Conservation (phyloP, 2,329 filamentous ascomycete genomes). For the Aspergillus piperis region DNA sequence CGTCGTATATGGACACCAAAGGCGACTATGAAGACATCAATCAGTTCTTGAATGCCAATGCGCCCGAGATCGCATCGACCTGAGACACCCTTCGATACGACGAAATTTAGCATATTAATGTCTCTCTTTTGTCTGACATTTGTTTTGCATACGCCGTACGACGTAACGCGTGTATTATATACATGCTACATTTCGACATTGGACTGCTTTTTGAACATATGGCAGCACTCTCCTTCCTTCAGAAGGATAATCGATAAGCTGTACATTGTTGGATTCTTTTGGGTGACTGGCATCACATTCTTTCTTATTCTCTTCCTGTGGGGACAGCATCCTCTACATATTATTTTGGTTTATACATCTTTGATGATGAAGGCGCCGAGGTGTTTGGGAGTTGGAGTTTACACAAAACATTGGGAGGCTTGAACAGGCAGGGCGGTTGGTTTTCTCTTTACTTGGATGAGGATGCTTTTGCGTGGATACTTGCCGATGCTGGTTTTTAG, state of each 20-base stretch:
- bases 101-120: not conserved
- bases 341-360: not conserved
- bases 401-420: slow-evolving; percentile 10
- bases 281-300: slow-evolving; percentile 6
- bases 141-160: slow-evolving; percentile 29
- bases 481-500: not conserved
- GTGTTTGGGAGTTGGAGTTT: slow-evolving; percentile 7
- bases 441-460: not conserved
- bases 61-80: slow-evolving; percentile 41
- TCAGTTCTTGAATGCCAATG: slow-evolving; percentile 43
- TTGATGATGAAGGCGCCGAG: not conserved
- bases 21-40: slow-evolving; percentile 44
- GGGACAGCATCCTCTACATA: not conserved
- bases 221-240: not conserved
- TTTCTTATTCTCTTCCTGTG: not conserved
- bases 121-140: slow-evolving; percentile 10
- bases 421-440: not conserved
- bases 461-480: not conserved
- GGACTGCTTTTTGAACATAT: not conserved
- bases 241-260: not conserved
- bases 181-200: slow-evolving; percentile 24
- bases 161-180: slow-evolving; percentile 38
- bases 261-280: slow-evolving; percentile 14
- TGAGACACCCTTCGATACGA: slow-evolving; percentile 15
- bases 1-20: slow-evolving; percentile 33